Conservation (phyloP, 2,329 filamentous ascomycete genomes). For the Fusarium sp. region DNA sequence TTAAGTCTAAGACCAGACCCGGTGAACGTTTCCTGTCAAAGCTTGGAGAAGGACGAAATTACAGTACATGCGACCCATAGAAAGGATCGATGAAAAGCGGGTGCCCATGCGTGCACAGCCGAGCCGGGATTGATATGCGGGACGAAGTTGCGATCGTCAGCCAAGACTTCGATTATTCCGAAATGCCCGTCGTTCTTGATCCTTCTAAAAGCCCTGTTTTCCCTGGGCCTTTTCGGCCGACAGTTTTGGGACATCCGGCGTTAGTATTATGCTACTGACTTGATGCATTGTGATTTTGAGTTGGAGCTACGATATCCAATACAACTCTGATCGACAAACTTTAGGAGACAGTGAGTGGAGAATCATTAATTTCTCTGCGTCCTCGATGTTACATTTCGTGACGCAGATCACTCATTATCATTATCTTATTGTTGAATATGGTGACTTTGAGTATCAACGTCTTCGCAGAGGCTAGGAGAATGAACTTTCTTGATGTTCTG, state of each 20-base stretch:
- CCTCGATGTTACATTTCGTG: not conserved
- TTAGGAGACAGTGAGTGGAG: not conserved
- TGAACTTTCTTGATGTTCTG: not conserved
- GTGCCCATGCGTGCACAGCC: not conserved
- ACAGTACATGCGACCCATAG: constrained; percentile 13
- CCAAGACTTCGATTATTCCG: not conserved
- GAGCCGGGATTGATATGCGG: not conserved
- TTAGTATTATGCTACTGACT: not conserved
- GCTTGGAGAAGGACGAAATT: not conserved
- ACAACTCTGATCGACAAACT: not conserved
- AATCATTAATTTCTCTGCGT: not conserved
- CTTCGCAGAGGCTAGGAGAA: not conserved
- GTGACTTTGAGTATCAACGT: not conserved
- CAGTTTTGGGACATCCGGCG: too few species aligned
- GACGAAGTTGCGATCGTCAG: constrained; percentile 8
- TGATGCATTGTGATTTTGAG: not conserved
- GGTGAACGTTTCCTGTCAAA: not conserved
- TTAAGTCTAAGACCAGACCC: too few species aligned
- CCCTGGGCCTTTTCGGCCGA: not conserved
- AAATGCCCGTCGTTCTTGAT: too few species aligned
- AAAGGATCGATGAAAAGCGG: constrained; percentile 12
- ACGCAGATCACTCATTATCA: not conserved
- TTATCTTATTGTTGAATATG: not conserved
- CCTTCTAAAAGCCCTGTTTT: not conserved
- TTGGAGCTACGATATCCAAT: not conserved